phyloP scores from a whole-genome alignment of 306 rosid genomes.

The Macrotyloma uniflorum region DNA sequence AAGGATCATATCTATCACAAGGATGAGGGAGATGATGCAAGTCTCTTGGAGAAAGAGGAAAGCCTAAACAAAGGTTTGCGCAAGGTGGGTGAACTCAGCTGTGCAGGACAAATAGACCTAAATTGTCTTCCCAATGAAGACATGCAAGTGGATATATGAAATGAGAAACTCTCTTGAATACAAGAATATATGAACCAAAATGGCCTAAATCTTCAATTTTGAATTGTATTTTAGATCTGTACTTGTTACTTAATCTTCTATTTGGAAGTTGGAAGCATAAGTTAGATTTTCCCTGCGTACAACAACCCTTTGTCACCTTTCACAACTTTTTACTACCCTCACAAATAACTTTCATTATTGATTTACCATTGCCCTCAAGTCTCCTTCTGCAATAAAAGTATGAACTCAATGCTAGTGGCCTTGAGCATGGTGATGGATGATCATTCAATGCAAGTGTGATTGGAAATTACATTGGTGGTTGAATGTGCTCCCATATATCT shows the following conservation, averaged over 20 bases:
- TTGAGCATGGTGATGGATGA: too few relatives aligned
- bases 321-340: too few relatives aligned
- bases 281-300: too few relatives aligned
- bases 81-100: constrained; percentile 47
- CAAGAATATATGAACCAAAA: constrained; percentile 39
- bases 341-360: too few relatives aligned
- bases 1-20: constrained; percentile 32
- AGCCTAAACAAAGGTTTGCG: constrained; percentile 39
- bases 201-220: constrained; percentile 37
- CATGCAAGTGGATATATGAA: constrained; percentile 47
- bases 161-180: constrained; percentile 25
- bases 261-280: constrained; percentile 35
- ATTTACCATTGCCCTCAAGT: too few relatives aligned
- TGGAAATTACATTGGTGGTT: too few relatives aligned
- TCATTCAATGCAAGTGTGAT: too few relatives aligned
- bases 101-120: constrained; percentile 70
- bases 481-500: too few relatives aligned
- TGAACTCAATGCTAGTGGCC: too few relatives aligned
- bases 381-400: too few relatives aligned
- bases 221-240: constrained; percentile 34
- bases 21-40: constrained; percentile 43
- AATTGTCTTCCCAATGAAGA: constrained; percentile 68
- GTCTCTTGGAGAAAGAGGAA: constrained; percentile 42
- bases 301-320: too few relatives aligned
- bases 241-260: constrained; percentile 42